Evolutionary conservation across 192 early-diverging fungal species (phyloP), one percentile per base, ranked within the genome.

Genomic region (Gryganskiella cystojenkinii): DNA sequence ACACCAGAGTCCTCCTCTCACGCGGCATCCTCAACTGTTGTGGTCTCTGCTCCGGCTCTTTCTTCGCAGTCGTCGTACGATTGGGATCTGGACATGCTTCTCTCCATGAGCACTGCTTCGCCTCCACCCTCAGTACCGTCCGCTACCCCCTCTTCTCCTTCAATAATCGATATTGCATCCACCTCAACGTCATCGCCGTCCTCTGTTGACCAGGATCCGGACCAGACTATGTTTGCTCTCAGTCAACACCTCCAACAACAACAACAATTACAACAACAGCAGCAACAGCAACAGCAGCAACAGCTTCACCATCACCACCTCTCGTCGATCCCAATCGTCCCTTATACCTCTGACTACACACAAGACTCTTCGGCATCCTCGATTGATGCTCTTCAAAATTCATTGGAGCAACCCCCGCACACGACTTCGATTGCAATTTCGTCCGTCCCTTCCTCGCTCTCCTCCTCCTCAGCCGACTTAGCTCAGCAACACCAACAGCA

Each of bases 41-140:
- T 27, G 22, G 1, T 27, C 24, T 27, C n/a, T 24, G 4, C 51
- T 3, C 51, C 51, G 27, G 24, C 27, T 27, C 24, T 27, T 24
- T 13, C 55, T 37, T 30, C 30, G 25, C 55, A 40, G 37, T 40
- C 37, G 37, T 9, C 55, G 25, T 73, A 73, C 43, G 62, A 73
- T 1, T 73, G 71, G 71, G 30, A 35, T 8, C 71, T 73, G 8
- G 71, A 73, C 40, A 73, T 73, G 62, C 33, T 73, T 15, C 71
- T 73, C 46, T 51, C 55, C 43, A 46, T 73, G 63, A 61, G 71
- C 24, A 31, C 71, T 25, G 15, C 70, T 10, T 28, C 56, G 10
- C 9, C 35, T 15, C 14, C 53, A 46, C 8, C 40, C 34, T 52
- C 40, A 6, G 5, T 24, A 44, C 31, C 28, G 40, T 27, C 24